Evolutionary conservation across 139 green algal species (phyloP).

Genomic region (Klebsormidium nitens): DNA sequence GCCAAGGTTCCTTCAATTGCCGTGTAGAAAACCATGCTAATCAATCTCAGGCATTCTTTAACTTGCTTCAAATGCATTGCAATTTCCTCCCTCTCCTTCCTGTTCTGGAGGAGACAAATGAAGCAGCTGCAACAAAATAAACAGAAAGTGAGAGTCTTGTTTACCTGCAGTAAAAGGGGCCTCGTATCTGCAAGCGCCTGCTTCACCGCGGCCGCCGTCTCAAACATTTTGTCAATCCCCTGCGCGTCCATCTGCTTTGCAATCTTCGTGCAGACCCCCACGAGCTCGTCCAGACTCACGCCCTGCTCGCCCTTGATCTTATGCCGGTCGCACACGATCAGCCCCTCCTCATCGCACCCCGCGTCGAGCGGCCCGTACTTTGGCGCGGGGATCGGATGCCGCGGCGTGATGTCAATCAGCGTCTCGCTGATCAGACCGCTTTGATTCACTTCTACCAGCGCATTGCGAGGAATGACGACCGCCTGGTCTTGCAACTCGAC

Average conservation of each 20-base stretch:
- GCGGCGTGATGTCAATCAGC: conserved; percentile 95
- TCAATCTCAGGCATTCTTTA: not conserved
- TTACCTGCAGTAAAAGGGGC: conserved; percentile 60
- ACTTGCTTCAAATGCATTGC: not conserved
- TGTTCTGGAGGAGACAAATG: not conserved
- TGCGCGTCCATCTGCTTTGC: conserved; percentile 81
- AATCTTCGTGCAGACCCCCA: conserved; percentile 89
- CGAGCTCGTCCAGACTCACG: conserved; percentile 94
- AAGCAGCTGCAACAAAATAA: conserved; percentile 4
- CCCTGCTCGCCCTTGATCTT: conserved; percentile 74
- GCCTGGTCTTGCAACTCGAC: conserved; percentile 75
- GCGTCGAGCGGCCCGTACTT: conserved; percentile 63
- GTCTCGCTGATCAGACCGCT: conserved; percentile 87
- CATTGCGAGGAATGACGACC: conserved; percentile 89
- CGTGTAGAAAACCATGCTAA: too few relatives aligned
- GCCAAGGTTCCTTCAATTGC: too few relatives aligned
- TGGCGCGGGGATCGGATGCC: conserved; percentile 67
- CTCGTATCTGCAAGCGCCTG: conserved; percentile 58
- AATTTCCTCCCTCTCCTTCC: not conserved
- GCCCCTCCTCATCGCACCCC: conserved; percentile 76
- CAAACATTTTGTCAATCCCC: conserved; percentile 72
- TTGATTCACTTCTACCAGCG: conserved; percentile 95
- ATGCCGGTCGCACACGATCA: conserved; percentile 83
- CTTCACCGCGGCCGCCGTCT: conserved; percentile 65
- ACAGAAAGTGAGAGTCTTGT: not conserved